Evolutionary conservation across 2,329 filamentous ascomycete genomes (phyloP), one percentile per base, ranked within the genome.

Genomic region (Chrysosporium queenslandicum): DNA sequence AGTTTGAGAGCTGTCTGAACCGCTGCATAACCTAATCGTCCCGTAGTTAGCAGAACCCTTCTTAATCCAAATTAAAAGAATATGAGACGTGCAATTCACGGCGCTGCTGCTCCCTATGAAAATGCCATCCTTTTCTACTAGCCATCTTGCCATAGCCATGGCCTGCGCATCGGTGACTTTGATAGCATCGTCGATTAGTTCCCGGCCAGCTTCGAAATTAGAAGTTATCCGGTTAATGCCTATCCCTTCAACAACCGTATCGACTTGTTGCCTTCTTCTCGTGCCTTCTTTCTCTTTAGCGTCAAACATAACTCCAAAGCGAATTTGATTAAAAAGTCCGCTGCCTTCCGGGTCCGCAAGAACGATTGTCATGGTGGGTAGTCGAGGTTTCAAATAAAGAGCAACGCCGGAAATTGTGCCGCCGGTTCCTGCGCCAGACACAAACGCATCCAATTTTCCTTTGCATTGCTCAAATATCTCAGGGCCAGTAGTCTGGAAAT

Each of bases 241-340:
- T 58, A 98, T 87, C 1, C 92, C 92, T 70, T 98, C 94, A 25
- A 98, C 88, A 58, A 98, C 87, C 3, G 85, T 90, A 72, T 98
- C 94, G 49, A 98, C 88, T 70, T 98, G 94, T 61, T 87, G 83
- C 54, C 92, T 77, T 46, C 94, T 78, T 12, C 92, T 77, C 11
- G 91, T 97, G 3, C 92, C 92, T 74, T 98, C 92, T 58, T 79
- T 80, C 71, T 98, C 92, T 27, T 87, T 94, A 0, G 78, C 63
- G 55, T 89, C 86, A 70, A 96, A 98, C 87, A 98, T 95, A 56
- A 98, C 92, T 4, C 91, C 92, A 68, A 92, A 87, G 60, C 85
- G 85, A 58, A 98, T 78, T 64, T 87, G 86, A 72, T 98, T 94
- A 74, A 86, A 96, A 23, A 98, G 74, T 0, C 92, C 92, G 65